These are phyloP conservation scores for Acanthochlamys bracteata DNA, from an alignment of 106 monocot species.

Conservation along the genomic window DNA sequence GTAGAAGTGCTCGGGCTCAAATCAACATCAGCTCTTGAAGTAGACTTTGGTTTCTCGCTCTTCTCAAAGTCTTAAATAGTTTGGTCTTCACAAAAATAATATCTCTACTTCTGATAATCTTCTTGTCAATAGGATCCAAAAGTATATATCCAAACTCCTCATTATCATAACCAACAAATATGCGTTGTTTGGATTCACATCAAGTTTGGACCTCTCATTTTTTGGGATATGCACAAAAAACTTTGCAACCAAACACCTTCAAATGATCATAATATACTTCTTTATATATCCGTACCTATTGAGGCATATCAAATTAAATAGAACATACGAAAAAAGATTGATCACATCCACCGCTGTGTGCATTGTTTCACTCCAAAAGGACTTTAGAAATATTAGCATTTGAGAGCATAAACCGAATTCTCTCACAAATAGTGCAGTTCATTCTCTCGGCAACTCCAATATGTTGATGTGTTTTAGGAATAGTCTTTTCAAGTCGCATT, in stretches of 20 bases:
- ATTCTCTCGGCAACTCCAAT: conserved; percentile 8
- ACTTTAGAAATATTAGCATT: background rate
- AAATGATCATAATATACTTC: conserved; percentile 5
- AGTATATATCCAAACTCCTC: conserved; percentile 4
- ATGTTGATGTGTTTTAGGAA: conserved; percentile 8
- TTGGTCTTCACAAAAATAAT: conserved; percentile 1
- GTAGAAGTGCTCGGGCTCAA: background rate
- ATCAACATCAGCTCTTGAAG: background rate
- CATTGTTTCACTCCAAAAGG: conserved; percentile 11
- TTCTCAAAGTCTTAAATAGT: conserved; percentile 7
- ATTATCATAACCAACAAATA: conserved; percentile 6
- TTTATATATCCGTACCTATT: background rate
- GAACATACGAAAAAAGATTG: background rate
- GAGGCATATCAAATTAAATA: conserved; percentile 1
- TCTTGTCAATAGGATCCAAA: conserved; percentile 2
- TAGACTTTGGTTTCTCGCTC: background rate
- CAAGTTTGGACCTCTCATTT: conserved; percentile 11
- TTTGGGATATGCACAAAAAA: conserved; percentile 7
- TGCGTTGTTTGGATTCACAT: background rate
- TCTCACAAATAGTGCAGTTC: background rate
- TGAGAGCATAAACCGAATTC: background rate
- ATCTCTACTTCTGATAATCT: conserved; percentile 3
- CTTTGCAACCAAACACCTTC: conserved; percentile 4
- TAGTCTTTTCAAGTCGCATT: background rate
- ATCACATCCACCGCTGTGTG: conserved; percentile 7